phyloP scores from a whole-genome alignment of 192 early-diverging fungal genomes.

The Funneliformis geosporum region DNA sequence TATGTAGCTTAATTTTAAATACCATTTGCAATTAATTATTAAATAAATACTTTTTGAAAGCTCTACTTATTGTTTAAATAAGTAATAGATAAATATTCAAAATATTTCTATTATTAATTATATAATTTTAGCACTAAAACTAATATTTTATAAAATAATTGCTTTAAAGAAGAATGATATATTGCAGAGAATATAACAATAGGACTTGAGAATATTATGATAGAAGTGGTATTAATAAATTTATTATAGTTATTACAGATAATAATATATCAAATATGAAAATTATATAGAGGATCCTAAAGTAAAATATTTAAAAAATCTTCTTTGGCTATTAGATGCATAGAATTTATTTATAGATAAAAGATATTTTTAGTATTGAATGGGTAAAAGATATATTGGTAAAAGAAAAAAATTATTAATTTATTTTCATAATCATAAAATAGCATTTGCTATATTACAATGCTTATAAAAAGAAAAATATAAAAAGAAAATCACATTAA shows the following conservation, averaged over 20 bases:
- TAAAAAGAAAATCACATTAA: background rate
- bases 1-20: too few relatives aligned
- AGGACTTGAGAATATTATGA: background rate
- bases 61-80: background rate
- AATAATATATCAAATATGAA: background rate
- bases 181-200: background rate
- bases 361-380: constrained; percentile 1
- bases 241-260: background rate
- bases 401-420: background rate
- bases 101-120: too few relatives aligned
- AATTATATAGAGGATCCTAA: background rate
- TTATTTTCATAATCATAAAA: background rate
- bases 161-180: background rate
- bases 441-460: background rate
- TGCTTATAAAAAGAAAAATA: constrained; percentile 3
- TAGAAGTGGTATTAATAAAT: background rate
- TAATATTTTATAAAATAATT: too few relatives aligned
- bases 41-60: background rate
- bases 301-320: background rate
- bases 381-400: background rate
- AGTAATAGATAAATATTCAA: background rate
- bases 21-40: background rate
- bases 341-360: background rate
- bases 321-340: background rate
- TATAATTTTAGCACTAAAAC: too few relatives aligned